Evolutionary conservation across 208 protist genomes (phyloP).

Genomic region (Leishmania tarentolae): DNA sequence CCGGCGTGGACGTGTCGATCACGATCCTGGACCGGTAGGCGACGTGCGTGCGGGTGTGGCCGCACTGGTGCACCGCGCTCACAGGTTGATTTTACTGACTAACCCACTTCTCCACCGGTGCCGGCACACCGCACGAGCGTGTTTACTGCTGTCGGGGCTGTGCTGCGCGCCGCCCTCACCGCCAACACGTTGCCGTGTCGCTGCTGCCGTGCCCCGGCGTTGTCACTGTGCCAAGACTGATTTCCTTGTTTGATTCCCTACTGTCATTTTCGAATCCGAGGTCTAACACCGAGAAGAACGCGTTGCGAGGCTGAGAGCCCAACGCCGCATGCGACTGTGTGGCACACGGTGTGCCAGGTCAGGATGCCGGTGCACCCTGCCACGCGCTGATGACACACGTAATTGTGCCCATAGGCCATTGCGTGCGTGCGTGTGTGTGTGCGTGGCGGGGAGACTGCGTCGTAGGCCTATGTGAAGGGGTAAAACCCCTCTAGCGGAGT

Average conservation of each 20-base stretch:
- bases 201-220: constrained; percentile 27
- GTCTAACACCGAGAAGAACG: neutral
- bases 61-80: neutral
- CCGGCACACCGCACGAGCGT: constrained; percentile 1
- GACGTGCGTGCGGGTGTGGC: neutral
- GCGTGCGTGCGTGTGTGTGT: neutral
- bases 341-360: neutral
- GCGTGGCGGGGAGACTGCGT: neutral
- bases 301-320: neutral
- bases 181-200: neutral
- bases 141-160: neutral
- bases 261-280: neutral
- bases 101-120: neutral
- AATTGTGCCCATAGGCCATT: neutral
- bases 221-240: constrained; percentile 34
- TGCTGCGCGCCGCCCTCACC: constrained; percentile 5
- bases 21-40: constrained; percentile 65
- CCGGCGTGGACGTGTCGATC: constrained; percentile 90
- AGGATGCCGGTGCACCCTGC: neutral
- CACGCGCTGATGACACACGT: neutral
- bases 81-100: neutral
- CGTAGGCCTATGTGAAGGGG: neutral
- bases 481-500: neutral
- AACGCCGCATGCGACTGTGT: neutral
- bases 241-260: constrained; percentile 22